phyloP scores from a whole-genome alignment of 352 stramenopile species.

The Phytophthora foliorum region DNA sequence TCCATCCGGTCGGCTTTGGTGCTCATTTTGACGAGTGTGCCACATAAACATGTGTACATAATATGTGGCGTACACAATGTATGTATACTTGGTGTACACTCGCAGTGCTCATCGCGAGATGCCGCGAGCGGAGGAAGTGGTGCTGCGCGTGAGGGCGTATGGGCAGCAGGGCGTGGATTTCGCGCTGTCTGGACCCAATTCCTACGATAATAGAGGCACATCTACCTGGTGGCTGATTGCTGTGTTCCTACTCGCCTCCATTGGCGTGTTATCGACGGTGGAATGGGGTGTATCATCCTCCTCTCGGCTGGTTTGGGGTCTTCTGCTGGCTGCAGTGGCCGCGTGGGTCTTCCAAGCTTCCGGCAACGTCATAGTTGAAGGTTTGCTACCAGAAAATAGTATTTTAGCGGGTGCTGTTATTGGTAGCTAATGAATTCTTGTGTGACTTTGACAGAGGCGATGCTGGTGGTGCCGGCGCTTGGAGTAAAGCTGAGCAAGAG shows the following conservation, averaged over 20 bases:
- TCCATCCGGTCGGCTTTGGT: slow-evolving; percentile 64
- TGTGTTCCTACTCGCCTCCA: slow-evolving; percentile 22
- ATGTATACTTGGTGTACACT: slow-evolving; percentile 14
- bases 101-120: slow-evolving; percentile 13
- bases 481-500: slow-evolving; percentile 79
- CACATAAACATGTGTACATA: too few species aligned
- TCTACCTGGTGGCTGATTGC: slow-evolving; percentile 25
- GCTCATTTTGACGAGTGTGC: slow-evolving; percentile 20
- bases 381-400: slow-evolving; percentile 4
- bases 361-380: slow-evolving; percentile 42
- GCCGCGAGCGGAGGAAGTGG: slow-evolving; percentile 42
- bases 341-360: slow-evolving; percentile 26
- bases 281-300: slow-evolving; percentile 32
- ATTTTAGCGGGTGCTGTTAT: neutral
- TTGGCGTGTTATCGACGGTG: slow-evolving; percentile 29
- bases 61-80: slow-evolving; percentile 1
- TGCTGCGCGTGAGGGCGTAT: slow-evolving; percentile 59
- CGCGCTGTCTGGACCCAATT: slow-evolving; percentile 37
- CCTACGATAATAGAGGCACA: slow-evolving; percentile 17
- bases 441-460: slow-evolving; percentile 53
- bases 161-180: slow-evolving; percentile 68
- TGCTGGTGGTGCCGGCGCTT: slow-evolving; percentile 78
- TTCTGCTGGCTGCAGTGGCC: slow-evolving; percentile 29
- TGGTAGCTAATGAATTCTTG: slow-evolving; percentile 2
- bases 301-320: slow-evolving; percentile 13